These are phyloP conservation scores for Pseudocercospora fijiensis DNA, from an alignment of 2,329 filamentous ascomycete species.

Conservation along the genomic window DNA sequence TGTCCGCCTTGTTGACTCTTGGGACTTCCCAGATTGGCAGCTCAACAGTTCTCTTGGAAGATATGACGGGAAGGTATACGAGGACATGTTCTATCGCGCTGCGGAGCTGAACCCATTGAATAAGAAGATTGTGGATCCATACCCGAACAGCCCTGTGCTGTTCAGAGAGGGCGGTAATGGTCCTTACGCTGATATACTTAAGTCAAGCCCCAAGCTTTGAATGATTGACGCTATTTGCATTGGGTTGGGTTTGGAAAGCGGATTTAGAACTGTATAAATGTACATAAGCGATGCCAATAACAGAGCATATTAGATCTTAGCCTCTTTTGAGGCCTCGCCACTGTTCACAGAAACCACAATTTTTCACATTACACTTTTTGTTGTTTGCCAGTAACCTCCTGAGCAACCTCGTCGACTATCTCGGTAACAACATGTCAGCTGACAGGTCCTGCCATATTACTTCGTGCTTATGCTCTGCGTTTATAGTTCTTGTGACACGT, in stretches of 20 bases:
- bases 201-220: constrained; percentile 31
- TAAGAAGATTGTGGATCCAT: constrained; percentile 68
- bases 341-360: neutral
- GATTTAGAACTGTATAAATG: neutral
- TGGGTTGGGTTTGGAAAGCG: neutral
- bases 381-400: neutral
- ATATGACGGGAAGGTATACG: constrained; percentile 72
- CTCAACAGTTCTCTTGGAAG: constrained; percentile 69
- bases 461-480: neutral
- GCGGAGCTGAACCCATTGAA: constrained; percentile 73
- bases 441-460: neutral
- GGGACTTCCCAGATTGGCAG: constrained; percentile 77
- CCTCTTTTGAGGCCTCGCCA: neutral
- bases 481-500: neutral
- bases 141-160: constrained; percentile 61
- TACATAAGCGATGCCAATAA: neutral
- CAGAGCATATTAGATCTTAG: neutral
- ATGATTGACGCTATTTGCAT: constrained; percentile 31
- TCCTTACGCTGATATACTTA: constrained; percentile 38
- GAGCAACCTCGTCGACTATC: neutral
- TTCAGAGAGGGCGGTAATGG: constrained; percentile 58
- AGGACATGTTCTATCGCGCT: constrained; percentile 72
- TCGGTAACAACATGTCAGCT: neutral
- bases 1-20: constrained; percentile 68
- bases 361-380: neutral